phyloP scores from a whole-genome alignment of 1,284 basidiomycete genomes.

The Naganishia albida region DNA sequence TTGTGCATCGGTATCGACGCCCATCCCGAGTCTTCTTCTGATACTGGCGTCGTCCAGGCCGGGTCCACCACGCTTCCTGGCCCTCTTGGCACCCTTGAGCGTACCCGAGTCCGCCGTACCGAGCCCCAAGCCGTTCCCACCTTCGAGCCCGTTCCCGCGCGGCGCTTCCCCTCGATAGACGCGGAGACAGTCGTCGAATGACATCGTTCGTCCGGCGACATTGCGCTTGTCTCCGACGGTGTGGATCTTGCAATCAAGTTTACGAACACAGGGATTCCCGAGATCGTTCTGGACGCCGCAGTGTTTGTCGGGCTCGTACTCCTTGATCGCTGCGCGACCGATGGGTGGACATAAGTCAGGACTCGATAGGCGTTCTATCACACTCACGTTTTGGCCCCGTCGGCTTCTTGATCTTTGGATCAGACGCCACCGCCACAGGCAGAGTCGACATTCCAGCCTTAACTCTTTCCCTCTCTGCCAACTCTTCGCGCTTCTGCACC shows the following conservation, averaged over 20 bases:
- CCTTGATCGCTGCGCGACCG: conserved; percentile 16
- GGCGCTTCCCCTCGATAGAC: conserved; percentile 26
- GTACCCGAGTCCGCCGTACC: background rate
- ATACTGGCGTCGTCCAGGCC: background rate
- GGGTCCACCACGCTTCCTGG: background rate
- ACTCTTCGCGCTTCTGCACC: conserved; percentile 26
- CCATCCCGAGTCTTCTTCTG: conserved; percentile 1
- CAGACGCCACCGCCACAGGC: background rate
- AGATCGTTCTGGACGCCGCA: conserved; percentile 30
- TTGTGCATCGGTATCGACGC: background rate
- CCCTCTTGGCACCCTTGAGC: background rate
- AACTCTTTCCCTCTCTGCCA: conserved; percentile 24
- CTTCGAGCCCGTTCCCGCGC: background rate
- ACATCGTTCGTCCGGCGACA: conserved; percentile 30
- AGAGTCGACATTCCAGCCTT: conserved; percentile 10
- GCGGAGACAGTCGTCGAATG: conserved; percentile 31
- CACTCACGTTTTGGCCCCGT: conserved; percentile 28
- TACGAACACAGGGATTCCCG: conserved; percentile 28
- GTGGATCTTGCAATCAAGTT: conserved; percentile 35
- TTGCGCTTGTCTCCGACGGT: conserved; percentile 30
- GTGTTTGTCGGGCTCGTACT: conserved; percentile 32
- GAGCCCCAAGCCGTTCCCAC: background rate
- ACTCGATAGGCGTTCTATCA: background rate
- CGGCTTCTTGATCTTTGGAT: conserved; percentile 12
- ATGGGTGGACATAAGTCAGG: background rate